Conservation (phyloP, 176 grass and related monocot species). For the Triticum turgidum region DNA sequence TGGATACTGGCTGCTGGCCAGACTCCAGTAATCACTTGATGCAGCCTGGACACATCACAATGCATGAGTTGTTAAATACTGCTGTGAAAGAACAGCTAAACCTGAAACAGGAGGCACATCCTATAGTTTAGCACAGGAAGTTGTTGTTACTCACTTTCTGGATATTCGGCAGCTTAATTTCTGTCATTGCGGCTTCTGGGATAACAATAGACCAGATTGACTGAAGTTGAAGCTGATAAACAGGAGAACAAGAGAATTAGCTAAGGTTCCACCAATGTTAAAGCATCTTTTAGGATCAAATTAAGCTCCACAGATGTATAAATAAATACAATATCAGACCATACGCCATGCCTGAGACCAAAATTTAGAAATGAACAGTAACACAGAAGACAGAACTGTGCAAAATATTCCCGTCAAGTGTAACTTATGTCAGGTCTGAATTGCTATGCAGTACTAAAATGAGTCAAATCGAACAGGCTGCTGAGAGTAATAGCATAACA, state of each 20-base stretch:
- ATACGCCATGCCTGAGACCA: background rate
- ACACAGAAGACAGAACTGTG: conserved; percentile 1
- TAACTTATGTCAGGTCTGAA: background rate
- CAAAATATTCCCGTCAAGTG: background rate
- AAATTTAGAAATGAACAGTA: conserved; percentile 2
- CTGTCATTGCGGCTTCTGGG: conserved; percentile 41
- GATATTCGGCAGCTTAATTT: conserved; percentile 47
- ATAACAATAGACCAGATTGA: conserved; percentile 36
- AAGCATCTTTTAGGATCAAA: conserved; percentile 18
- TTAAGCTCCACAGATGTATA: conserved; percentile 1
- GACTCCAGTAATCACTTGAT: conserved; percentile 56
- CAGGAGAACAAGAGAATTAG: conserved; percentile 15
- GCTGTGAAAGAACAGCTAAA: conserved; percentile 8
- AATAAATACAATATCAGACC: conserved; percentile 13
- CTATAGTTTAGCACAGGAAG: conserved; percentile 13
- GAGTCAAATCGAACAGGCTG: background rate
- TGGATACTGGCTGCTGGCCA: conserved; percentile 58
- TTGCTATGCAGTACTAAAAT: background rate
- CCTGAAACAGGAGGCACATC: conserved; percentile 18
- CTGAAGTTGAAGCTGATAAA: conserved; percentile 32
- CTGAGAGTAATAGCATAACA: background rate
- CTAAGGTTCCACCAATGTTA: conserved; percentile 9
- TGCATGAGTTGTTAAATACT: conserved; percentile 17
- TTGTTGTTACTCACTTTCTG: conserved; percentile 51
- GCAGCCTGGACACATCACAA: conserved; percentile 46